Base-by-base conservation (phyloP, 2,329 filamentous ascomycete genomes). In the Fusarium aywerte region DNA sequence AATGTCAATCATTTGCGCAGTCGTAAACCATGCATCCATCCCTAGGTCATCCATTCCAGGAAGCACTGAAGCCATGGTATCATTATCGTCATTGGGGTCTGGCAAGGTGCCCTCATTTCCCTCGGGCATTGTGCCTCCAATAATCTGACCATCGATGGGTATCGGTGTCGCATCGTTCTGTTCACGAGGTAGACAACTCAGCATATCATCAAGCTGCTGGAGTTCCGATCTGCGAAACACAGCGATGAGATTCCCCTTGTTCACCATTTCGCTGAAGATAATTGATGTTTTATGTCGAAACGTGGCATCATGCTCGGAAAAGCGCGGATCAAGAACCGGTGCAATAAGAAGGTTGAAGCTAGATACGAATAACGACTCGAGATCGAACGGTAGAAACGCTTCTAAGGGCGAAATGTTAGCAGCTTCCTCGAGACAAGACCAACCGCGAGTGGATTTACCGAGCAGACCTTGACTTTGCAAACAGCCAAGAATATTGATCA, bases 341-440 rank as follows among this genome's bases (percentile, higher is more conserved):
- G 74, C 78, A 2, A 83, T 66, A 1, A 82, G 67, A 0, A 83
- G 73, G 12, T 80, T 76, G n/a, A 82, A 74, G 2, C 77, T 79
- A 0, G 82, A 81, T 0, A 81, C 77, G 15, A 81, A 83, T 0
- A 81, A 70, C 0, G 80, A 75, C 39, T 84, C 82, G 0, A 83
- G 75, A 56, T 84, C 81, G 49, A 83, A 83, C 0, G 82, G 81
- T 0, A 85, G 76, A 58, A 84, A 84, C 0, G 78, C 81, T 70
- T 84, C 82, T 84, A n/a, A 13, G 7, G 15, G 15, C 0, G 2
- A 29, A 5, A 0, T 0, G 23, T 58, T 9, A 53, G 55, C 23
- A 54, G 21, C 4, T 11, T 31, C 3, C 1, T 7, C 3, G 5
- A 7, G 11, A 9, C 16, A 27, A 53, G 33, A 53, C 36, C 11